A percentile compares a stretch with the other conserved stretches of the same genome.
phyloP scores from a whole-genome alignment of 1,284 basidiomycete species.

The Ustanciosporium gigantosporum region DNA sequence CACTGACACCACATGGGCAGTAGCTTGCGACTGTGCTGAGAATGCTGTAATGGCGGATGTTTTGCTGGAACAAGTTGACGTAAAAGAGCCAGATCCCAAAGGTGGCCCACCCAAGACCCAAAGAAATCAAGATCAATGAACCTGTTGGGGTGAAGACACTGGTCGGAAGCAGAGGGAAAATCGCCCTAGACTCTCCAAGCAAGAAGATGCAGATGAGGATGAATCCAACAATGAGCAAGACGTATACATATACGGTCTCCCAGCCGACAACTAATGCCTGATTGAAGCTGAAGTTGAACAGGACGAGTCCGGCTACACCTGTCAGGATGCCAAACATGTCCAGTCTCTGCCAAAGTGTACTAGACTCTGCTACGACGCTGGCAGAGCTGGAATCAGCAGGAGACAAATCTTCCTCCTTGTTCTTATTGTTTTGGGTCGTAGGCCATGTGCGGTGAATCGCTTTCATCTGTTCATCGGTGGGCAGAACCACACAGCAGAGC shows the following conservation, averaged over 20 bases:
- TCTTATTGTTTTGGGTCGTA: background rate
- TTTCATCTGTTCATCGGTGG: conserved; percentile 27
- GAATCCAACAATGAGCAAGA: conserved; percentile 44
- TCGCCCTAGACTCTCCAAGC: conserved; percentile 13
- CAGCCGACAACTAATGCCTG: conserved; percentile 50
- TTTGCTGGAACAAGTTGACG: conserved; percentile 10
- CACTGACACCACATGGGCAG: conserved; percentile 22
- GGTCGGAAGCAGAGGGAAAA: conserved; percentile 39
- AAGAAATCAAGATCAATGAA: conserved; percentile 16
- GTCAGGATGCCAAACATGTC: conserved; percentile 40
- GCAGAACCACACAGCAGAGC: conserved; percentile 18
- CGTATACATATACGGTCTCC: conserved; percentile 35
- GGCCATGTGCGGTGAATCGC: conserved; percentile 20
- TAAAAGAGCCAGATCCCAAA: conserved; percentile 48
- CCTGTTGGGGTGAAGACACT: conserved; percentile 25
- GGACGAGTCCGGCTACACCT: conserved; percentile 34
- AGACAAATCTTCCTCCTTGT: background rate
- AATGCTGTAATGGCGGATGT: conserved; percentile 12
- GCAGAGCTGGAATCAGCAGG: background rate
- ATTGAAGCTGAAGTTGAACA: conserved; percentile 50
- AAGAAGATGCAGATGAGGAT: conserved; percentile 31
- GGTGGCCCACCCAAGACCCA: conserved; percentile 37
- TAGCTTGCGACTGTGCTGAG: conserved; percentile 19
- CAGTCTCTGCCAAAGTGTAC: conserved; percentile 13
- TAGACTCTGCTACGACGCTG: background rate